Evolutionary conservation across 805 yeast species (phyloP), one percentile per base, ranked within the genome.

Genomic region (Lipomyces spencermartinsiae): DNA sequence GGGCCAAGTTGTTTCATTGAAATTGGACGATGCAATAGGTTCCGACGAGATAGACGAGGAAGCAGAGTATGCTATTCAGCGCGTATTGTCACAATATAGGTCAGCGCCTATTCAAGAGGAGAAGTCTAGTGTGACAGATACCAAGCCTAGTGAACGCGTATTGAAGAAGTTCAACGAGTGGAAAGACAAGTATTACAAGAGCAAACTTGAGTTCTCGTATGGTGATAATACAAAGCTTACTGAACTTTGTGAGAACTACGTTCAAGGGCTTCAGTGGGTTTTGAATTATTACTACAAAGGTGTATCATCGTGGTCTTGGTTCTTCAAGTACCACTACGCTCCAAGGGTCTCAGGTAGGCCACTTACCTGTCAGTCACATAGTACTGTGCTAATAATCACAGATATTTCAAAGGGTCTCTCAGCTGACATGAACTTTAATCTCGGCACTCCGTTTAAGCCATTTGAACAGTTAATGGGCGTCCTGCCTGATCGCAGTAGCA

Each of bases 221-320:
- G 82, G 88, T 64, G 78, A 86, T 43, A 89, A 89, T 71, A 89
- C 86, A 0, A 78, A 85, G 66, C 79, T 93, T 71, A 78, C 77
- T n/a, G 88, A 86, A 9, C 77, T 92, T 71, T 85, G 96, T 7
- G 87, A 87, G 73, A 93, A 91, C 76, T 95, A 93, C 76, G 83
- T 95, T 55, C 97, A 93, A 79, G 99, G 99, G 72, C 83, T 94
- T 70, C 99, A 94, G 80, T 94, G 99, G 99, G 98, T 95, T 14
- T 82, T 95, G 78, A 88, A 85, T 75, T 94, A 94, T 80, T 94
- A 94, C 79, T 94, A 93, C 76, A 85, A 85, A 73, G 98, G 98
- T 34, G 89, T 92, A 76, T 91, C 92, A 53, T 93, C 98, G 1
- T 94, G 99, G 99, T 89, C 91, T 58, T 94, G 98, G 99, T 94